A percentile compares a stretch with the other conserved stretches of the same genome.
Evolutionary conservation across 306 rosid species (phyloP).

Genomic region (Rubus idaeus): DNA sequence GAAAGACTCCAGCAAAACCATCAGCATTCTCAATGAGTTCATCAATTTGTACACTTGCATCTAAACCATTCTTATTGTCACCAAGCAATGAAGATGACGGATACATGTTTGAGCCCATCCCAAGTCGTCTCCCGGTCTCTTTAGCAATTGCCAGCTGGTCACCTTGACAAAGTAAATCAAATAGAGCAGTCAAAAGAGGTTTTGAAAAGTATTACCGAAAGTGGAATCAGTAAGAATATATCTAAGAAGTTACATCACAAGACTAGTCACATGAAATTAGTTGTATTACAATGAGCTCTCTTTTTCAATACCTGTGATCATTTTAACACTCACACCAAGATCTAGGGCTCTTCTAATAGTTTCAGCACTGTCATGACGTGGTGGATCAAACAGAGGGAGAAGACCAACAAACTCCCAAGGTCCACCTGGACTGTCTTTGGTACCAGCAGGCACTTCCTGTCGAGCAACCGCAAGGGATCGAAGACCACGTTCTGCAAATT

Average conservation of each 20-base stretch:
- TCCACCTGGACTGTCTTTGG: slow-evolving; percentile 32
- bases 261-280: neutral
- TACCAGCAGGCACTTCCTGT: slow-evolving; percentile 28
- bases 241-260: neutral
- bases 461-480: slow-evolving; percentile 25
- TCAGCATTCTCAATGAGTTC: slow-evolving; percentile 25
- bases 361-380: slow-evolving; percentile 29
- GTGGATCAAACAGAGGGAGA: slow-evolving; percentile 31
- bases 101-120: slow-evolving; percentile 26
- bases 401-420: slow-evolving; percentile 31
- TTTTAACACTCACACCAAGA: slow-evolving; percentile 29
- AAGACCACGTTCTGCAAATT: slow-evolving; percentile 28
- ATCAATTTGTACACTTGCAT: slow-evolving; percentile 21
- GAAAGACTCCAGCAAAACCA: slow-evolving; percentile 28
- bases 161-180: neutral
- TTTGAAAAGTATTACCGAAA: no score
- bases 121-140: slow-evolving; percentile 27
- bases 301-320: slow-evolving; percentile 20
- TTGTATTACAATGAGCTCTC: neutral
- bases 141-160: slow-evolving; percentile 24
- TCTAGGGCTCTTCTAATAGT: slow-evolving; percentile 30
- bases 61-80: slow-evolving; percentile 20
- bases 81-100: slow-evolving; percentile 27
- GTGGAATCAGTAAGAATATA: neutral
- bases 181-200: slow-evolving; percentile 6